Base-by-base conservation (phyloP, 257 asterid genomes). In the Solanum raphanifolium region DNA sequence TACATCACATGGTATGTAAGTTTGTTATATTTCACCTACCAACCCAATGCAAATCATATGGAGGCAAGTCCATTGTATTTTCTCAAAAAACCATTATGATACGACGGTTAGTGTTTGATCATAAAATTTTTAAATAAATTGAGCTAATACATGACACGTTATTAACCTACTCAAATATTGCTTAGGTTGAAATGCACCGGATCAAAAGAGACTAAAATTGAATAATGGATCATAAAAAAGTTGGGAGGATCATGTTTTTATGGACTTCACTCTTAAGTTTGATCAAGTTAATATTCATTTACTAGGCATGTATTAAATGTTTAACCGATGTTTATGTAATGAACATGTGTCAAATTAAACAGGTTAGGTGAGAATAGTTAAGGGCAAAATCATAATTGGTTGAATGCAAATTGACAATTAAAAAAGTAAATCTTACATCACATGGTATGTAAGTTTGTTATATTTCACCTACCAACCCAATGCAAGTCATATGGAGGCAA, bases 301-400 rank as follows among this genome's bases (percentile, higher is more conserved):
- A 3, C 20, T 48, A 81, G 27, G 7, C 85, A 29, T 81, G 69
- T 48, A 16, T 29, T 48, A 81, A 46, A 81, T 81, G 41, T 81
- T 46, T 15, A 29, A 29, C 29, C 7, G 1, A 81, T 29, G 29
- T 81, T 9, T 29, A 2, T 9, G 85, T 18, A 81, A 62, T 62
- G 12, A 62, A 29, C 18, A 29, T 6, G 27, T 81, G 43, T 16
- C 13, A 9, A 46, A 29, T 46, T 81, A 48, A 43, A 41, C 6
- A 43, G 27, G 85, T 81, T 81, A 81, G 85, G 85, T 81, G 85
- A 18, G 85, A 29, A 9, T 29, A 13, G 21, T 81, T 15, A 15
- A 46, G 10, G 1, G 65, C 41, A 81, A 81, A 81, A 29, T 46
- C 8, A 48, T 9, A 29, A 46, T 81, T 9, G 5, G 41, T 1